Percentiles rank a stretch among this genome's conserved stretches.
Evolutionary conservation across 495 filamentous ascomycete genomes (phyloP).

Genomic region (Bacidia rubella): DNA sequence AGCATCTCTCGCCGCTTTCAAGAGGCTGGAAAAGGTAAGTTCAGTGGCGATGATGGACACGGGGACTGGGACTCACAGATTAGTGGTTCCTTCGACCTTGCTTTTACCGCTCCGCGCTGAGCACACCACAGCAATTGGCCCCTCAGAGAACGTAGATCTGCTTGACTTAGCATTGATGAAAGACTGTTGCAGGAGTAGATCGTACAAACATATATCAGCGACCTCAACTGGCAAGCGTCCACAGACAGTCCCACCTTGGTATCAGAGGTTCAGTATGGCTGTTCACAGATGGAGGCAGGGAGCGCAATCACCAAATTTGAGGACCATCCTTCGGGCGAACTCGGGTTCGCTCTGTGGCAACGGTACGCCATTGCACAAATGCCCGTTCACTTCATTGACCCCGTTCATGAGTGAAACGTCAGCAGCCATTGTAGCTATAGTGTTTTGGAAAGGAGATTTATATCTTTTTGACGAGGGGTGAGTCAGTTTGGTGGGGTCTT

Average conservation of each 20-base stretch:
- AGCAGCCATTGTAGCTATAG: too few species aligned
- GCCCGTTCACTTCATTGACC: background rate
- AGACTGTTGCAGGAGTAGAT: background rate
- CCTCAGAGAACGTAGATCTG: conserved; percentile 4
- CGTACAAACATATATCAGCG: conserved; percentile 31
- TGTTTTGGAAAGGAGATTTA: too few species aligned
- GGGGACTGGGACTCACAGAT: conserved; percentile 48
- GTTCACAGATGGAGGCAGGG: too few species aligned
- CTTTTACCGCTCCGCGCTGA: conserved; percentile 83
- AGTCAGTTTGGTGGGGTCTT: too few species aligned
- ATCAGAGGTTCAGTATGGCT: too few species aligned
- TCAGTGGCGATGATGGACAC: background rate
- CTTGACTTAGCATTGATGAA: too few species aligned
- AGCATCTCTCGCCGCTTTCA: conserved; percentile 14
- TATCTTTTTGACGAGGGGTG: too few species aligned
- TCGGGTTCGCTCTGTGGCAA: background rate
- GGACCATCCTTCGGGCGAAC: conserved; percentile 47
- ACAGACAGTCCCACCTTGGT: conserved; percentile 49
- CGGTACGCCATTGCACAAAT: background rate
- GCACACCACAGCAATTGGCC: conserved; percentile 77
- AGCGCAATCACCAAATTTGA: conserved; percentile 47
- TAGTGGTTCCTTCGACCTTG: conserved; percentile 86
- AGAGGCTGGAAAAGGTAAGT: conserved; percentile 1
- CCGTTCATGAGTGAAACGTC: background rate
- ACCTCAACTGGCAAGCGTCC: conserved; percentile 58